phyloP scores from a whole-genome alignment of 2,329 filamentous ascomycete genomes.

The Sporothrix curviconia region DNA sequence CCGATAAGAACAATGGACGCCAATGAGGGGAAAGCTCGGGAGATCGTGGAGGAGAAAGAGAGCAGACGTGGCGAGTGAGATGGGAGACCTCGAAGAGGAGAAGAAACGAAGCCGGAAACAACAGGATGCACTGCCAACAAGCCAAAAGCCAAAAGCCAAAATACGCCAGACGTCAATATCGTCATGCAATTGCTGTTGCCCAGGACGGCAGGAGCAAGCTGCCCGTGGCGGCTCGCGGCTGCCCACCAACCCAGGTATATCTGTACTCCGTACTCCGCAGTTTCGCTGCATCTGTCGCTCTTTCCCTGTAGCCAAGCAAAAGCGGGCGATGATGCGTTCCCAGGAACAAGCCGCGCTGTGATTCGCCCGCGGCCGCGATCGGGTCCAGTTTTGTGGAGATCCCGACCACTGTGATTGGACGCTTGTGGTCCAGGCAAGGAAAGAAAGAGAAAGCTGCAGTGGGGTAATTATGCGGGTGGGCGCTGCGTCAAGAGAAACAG shows the following conservation, averaged over 20 bases:
- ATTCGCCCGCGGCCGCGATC: slow-evolving; percentile 9
- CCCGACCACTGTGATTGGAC: slow-evolving; percentile 4
- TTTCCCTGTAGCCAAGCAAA: slow-evolving; percentile 12
- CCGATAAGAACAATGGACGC: background rate
- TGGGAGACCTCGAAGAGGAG: background rate
- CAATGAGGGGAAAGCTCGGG: slow-evolving; percentile 5
- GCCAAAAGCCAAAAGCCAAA: background rate
- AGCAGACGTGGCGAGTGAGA: background rate
- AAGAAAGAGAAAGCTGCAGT: slow-evolving; percentile 10
- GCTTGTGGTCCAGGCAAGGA: too few species aligned
- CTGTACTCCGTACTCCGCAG: background rate
- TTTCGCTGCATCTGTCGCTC: slow-evolving; percentile 19
- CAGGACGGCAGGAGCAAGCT: slow-evolving; percentile 6
- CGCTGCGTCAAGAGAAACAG: slow-evolving; percentile 3
- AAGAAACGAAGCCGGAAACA: background rate
- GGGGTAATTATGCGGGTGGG: slow-evolving; percentile 11
- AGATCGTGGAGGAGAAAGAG: too few species aligned
- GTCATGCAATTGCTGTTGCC: background rate
- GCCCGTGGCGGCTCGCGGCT: too few species aligned
- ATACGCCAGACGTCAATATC: background rate
- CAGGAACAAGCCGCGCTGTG: slow-evolving; percentile 1
- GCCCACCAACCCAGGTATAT: too few species aligned
- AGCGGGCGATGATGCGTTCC: slow-evolving; percentile 9
- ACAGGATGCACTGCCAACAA: too few species aligned
- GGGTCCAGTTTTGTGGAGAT: background rate